Conservation (phyloP, 768 basidiomycete species). For the Brasilioporus rufonigricans region DNA sequence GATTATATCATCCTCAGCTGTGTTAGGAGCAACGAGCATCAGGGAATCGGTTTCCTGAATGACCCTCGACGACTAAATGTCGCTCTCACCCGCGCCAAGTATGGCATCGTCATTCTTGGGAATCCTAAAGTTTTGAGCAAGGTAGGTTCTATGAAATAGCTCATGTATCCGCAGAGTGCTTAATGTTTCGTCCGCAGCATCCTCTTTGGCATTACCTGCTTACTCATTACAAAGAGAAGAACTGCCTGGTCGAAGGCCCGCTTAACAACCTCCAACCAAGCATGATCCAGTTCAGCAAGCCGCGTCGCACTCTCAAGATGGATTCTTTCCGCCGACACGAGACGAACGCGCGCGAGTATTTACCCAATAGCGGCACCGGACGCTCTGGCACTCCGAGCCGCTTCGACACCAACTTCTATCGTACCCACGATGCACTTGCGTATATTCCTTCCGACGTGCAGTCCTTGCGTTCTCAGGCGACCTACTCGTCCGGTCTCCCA, state of each 20-base stretch:
- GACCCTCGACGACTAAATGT: conserved; percentile 96
- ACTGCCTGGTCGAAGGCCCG: conserved; percentile 91
- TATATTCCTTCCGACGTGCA: conserved; percentile 96
- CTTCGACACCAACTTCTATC: conserved; percentile 94
- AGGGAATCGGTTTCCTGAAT: conserved; percentile 98
- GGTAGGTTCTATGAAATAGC: conserved; percentile 45
- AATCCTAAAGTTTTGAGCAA: conserved; percentile 99
- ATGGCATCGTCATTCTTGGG: conserved; percentile 98
- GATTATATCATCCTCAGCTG: conserved; percentile 99
- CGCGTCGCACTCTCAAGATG: conserved; percentile 88
- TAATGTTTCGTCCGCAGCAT: conserved; percentile 53
- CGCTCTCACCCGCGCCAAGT: conserved; percentile 95
- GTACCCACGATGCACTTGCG: conserved; percentile 89
- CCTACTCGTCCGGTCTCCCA: conserved; percentile 89
- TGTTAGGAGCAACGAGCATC: conserved; percentile 98
- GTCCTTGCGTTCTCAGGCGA: conserved; percentile 94
- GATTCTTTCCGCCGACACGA: conserved; percentile 94
- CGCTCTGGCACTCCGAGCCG: conserved; percentile 90
- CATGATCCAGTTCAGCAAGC: conserved; percentile 99
- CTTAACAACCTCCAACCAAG: conserved; percentile 94
- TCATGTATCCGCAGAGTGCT: conserved; percentile 9
- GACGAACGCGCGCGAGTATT: conserved; percentile 82
- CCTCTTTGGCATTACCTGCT: conserved; percentile 98
- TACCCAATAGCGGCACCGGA: conserved; percentile 37
- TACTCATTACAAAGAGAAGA: conserved; percentile 98